Evolutionary conservation across 2,329 filamentous ascomycete genomes (phyloP), one percentile per base, ranked within the genome.

Genomic region (Lachnellula hyalina): DNA sequence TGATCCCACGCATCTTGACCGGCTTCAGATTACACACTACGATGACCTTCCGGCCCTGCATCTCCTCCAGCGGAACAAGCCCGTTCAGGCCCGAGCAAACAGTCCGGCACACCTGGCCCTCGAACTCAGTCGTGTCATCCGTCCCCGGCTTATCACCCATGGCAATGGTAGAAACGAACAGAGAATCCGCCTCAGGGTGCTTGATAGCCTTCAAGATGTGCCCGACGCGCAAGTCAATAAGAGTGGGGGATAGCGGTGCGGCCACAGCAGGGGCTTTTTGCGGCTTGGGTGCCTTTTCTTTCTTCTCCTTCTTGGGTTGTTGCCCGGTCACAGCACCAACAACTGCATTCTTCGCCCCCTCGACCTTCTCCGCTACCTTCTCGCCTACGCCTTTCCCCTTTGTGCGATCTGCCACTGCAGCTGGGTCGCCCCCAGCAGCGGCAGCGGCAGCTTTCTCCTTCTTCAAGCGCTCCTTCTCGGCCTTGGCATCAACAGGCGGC

Each of bases 21-120:
- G 94, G 94, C 81, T 99, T 99, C 64, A 99, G 83, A 75, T 99
- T 99, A 80, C 90, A 96, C 21, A 99, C 93, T 1, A 94, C 89
- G 34, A 99, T 83, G 58, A 99, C 90, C 76, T 95, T 96, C 72
- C 94, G 90, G 68, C 86, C 85, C 73, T 99, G 94, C 94, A 99
- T 96, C 73, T 96, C 90, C 72, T 90, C 90, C 47, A 99, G 80
- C 0, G 94, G 94, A 1, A 99, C 77, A 32, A 96, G 83, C 7
- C 94, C 94, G 73, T 96, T 96, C 61, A 99, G 82, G 28, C 94
- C 94, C 1, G 94, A 97, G 82, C 94, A 99, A 48, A 99, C 93
- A 15, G 93, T 99, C 47, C 94, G 89, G 66, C 92, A 90, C 44
- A 93, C 80, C 75, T 96, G 90, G 58, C 92, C 92, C 69, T 96